phyloP scores from a whole-genome alignment of 1,139 yeast genomes.

The Yarrowia galli region DNA sequence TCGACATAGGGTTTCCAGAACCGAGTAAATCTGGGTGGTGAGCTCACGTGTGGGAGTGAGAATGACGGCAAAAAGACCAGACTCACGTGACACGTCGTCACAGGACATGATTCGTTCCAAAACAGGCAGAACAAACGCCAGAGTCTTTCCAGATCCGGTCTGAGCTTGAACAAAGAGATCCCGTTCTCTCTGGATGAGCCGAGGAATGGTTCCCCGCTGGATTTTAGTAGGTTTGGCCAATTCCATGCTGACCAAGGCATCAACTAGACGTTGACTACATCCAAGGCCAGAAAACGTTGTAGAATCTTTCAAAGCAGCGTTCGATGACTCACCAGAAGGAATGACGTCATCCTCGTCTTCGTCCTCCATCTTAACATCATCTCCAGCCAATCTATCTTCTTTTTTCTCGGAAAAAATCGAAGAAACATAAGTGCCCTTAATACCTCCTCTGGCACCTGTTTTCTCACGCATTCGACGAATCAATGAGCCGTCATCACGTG shows the following conservation, averaged over 20 bases:
- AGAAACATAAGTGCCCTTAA: conserved; percentile 38
- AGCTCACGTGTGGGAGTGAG: conserved; percentile 93
- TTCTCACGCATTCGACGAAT: conserved; percentile 26
- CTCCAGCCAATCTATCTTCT: conserved; percentile 12
- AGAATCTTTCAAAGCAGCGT: conserved; percentile 80
- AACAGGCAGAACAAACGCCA: conserved; percentile 87
- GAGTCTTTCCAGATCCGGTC: conserved; percentile 94
- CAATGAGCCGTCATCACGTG: conserved; percentile 19
- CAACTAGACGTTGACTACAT: conserved; percentile 60
- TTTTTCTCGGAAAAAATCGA: conserved; percentile 26
- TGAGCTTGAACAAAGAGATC: conserved; percentile 92
- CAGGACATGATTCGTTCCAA: conserved; percentile 69
- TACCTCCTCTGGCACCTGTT: conserved; percentile 25
- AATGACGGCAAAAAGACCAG: conserved; percentile 87
- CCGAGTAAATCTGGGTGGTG: conserved; percentile 89
- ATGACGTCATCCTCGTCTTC: conserved; percentile 49
- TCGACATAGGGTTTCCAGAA: conserved; percentile 66
- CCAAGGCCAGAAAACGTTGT: conserved; percentile 77
- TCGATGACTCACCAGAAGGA: conserved; percentile 72
- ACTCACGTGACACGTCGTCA: conserved; percentile 64
- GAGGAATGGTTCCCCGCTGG: conserved; percentile 84
- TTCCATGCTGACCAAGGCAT: conserved; percentile 65
- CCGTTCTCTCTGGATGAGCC: conserved; percentile 57
- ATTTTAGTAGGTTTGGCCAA: conserved; percentile 82
- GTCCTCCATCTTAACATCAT: conserved; percentile 23